Base-by-base conservation (phyloP, 768 basidiomycete species). In the Podaxis pistillaris region DNA sequence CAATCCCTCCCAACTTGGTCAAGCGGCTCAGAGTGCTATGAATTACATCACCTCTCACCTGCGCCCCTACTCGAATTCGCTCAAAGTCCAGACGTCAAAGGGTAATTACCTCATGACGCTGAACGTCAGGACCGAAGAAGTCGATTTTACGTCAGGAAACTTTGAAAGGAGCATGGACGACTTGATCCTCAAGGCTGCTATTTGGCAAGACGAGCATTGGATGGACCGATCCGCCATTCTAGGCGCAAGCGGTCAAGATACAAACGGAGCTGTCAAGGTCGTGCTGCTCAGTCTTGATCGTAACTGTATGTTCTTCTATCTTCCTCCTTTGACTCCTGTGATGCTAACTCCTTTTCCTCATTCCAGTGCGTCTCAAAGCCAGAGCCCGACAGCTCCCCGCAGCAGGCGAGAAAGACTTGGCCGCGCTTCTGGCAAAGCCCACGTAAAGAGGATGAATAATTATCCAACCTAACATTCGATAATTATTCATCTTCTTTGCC, bases 161-260 rank as follows among this genome's bases (percentile, higher is more conserved):
- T 60, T 77, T 68, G 89, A 90, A 51, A 83, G 90, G 41, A 93
- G 83, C 64, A 95, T 97, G 93, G 97, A 98, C 70, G 96, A 98
- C 69, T 80, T 96, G 58, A 97, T 99, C 63, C 82, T 98, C 49
- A 89, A 91, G 69, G 91, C 94, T 38, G 95, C 93, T 17, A 83
- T 91, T 55, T 98, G 94, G 92, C 96, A 98, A 70, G 84, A 90
- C 58, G 90, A 94, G 37, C 94, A 98, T 70, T 98, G 94, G 87
- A 78, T 88, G 37, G 93, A 96, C 76, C 87, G 94, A 17, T 88
- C 93, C 0, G 79, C 78, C 3, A 77, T 96, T 72, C 81, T 98
- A 56, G 83, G 83, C 63, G 72, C 70, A 26, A 66, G 70, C 15
- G 65, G 73, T n/a, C 74, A 70, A 52, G 81, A 83, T 24, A 76